phyloP scores from a whole-genome alignment of 1,139 yeast genomes.

The Casaregolazyma suthepensis region DNA sequence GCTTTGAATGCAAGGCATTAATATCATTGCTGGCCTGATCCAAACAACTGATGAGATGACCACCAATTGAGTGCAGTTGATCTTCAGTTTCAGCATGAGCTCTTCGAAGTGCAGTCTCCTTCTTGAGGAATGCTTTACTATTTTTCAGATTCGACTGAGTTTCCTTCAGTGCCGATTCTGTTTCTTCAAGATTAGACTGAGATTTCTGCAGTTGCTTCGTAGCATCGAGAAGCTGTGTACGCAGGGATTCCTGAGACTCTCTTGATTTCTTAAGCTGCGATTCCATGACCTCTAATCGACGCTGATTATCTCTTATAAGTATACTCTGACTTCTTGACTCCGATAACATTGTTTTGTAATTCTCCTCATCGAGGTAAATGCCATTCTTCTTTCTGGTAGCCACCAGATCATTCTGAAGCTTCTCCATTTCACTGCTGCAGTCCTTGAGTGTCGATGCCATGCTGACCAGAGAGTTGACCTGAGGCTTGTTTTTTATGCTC shows the following conservation, averaged over 20 bases:
- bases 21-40: slow-evolving; percentile 27
- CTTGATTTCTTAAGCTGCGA: slow-evolving; percentile 36
- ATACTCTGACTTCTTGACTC: slow-evolving; percentile 44
- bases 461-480: slow-evolving; percentile 49
- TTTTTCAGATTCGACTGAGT: slow-evolving; percentile 19
- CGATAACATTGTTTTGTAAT: slow-evolving; percentile 43
- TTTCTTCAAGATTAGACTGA: slow-evolving; percentile 14
- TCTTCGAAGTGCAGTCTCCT: slow-evolving; percentile 25
- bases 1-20: slow-evolving; percentile 19
- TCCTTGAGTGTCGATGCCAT: slow-evolving; percentile 47
- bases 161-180: slow-evolving; percentile 17
- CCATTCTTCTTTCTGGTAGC: slow-evolving; percentile 64
- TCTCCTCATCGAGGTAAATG: slow-evolving; percentile 51
- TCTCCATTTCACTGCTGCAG: slow-evolving; percentile 47
- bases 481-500: slow-evolving; percentile 69
- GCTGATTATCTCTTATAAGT: slow-evolving; percentile 42
- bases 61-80: slow-evolving; percentile 27
- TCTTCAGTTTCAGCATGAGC: slow-evolving; percentile 31
- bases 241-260: slow-evolving; percentile 28
- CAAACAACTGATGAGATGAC: slow-evolving; percentile 24
- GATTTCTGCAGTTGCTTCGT: slow-evolving; percentile 26
- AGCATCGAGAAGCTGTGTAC: slow-evolving; percentile 23
- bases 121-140: slow-evolving; percentile 21
- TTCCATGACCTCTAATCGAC: slow-evolving; percentile 41
- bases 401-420: slow-evolving; percentile 54